Conservation (phyloP, 2,329 filamentous ascomycete species). For the Pseudogymnoascus sp. region DNA sequence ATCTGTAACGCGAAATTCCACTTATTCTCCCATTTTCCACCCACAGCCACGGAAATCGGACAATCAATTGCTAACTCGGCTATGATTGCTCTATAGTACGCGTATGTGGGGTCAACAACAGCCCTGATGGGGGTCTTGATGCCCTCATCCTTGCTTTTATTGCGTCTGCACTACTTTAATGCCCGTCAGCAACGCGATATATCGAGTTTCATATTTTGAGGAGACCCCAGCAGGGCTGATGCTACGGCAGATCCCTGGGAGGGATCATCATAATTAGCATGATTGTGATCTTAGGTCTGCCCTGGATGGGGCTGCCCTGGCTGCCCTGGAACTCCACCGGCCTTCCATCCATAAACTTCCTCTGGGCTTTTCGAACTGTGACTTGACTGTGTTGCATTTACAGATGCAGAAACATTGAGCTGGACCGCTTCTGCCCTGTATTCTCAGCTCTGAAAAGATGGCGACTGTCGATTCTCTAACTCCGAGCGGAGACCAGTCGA, state of each 20-base stretch:
- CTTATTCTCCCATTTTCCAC: background rate
- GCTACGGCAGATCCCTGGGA: background rate
- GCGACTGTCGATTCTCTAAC: background rate
- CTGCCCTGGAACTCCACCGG: background rate
- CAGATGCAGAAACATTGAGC: background rate
- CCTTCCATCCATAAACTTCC: conserved; percentile 1
- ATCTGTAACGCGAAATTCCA: background rate
- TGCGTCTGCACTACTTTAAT: background rate
- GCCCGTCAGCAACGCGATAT: conserved; percentile 1
- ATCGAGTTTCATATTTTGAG: background rate
- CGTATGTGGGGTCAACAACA: background rate
- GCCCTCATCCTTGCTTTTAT: conserved; percentile 5
- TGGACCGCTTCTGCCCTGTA: background rate
- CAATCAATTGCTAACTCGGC: conserved; percentile 7
- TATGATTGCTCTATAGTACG: conserved; percentile 1
- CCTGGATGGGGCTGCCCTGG: conserved; percentile 6
- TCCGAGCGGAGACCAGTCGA: background rate
- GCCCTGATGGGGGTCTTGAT: conserved; percentile 2
- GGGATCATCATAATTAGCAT: conserved; percentile 3
- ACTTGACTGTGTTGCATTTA: background rate
- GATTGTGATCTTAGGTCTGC: conserved; percentile 4
- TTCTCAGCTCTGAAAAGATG: background rate
- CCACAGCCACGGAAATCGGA: background rate
- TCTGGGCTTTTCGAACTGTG: background rate
- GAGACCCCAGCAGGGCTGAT: conserved; percentile 5